phyloP scores from a whole-genome alignment of 352 stramenopile genomes.

The Phytopythium boreale region DNA sequence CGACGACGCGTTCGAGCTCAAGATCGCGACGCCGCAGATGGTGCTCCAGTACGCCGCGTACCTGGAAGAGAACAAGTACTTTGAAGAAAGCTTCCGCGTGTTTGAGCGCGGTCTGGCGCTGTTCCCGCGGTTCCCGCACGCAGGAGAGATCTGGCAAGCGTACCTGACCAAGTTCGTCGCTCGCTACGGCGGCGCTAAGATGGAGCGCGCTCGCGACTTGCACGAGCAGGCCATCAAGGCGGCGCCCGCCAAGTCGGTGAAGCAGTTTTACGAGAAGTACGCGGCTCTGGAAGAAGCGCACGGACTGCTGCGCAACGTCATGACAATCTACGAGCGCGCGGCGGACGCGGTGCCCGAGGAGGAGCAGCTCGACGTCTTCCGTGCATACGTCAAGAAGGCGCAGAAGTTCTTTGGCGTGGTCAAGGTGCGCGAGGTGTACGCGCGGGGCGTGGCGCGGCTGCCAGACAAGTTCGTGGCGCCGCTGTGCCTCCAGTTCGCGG shows the following conservation, averaged over 20 bases:
- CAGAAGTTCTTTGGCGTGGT: constrained; percentile 96
- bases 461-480: constrained; percentile 88
- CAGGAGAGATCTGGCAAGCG: constrained; percentile 93
- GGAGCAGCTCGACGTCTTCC: constrained; percentile 94
- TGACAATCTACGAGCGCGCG: constrained; percentile 95
- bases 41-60: constrained; percentile 97
- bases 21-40: constrained; percentile 96
- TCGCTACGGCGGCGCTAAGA: constrained; percentile 94
- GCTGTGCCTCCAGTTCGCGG: constrained; percentile 96
- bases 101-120: constrained; percentile 89
- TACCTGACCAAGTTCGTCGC: constrained; percentile 96
- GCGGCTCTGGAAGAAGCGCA: constrained; percentile 96
- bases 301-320: constrained; percentile 94
- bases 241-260: constrained; percentile 88
- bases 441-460: constrained; percentile 93
- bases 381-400: constrained; percentile 93
- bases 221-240: constrained; percentile 93
- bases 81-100: constrained; percentile 93
- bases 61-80: constrained; percentile 97
- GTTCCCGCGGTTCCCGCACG: constrained; percentile 93
- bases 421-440: constrained; percentile 96
- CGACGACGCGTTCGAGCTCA: constrained; percentile 93
- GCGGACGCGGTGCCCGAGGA: constrained; percentile 81
- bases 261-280: constrained; percentile 80
- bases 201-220: constrained; percentile 96